These are phyloP conservation scores for Candida sp. DNA, from an alignment of 1,139 yeast genomes.

Conservation along the genomic window DNA sequence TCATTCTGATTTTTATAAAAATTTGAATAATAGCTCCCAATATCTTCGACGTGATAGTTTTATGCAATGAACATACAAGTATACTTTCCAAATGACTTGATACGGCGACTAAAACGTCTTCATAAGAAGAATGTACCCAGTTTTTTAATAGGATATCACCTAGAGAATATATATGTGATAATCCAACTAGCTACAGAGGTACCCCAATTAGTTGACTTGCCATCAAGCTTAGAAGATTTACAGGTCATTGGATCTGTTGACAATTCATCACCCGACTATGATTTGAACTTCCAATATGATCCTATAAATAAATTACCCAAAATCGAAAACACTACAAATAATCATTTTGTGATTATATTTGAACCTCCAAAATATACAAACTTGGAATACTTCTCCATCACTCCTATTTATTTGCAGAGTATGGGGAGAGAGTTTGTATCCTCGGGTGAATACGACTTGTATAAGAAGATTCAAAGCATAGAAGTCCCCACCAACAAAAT, in stretches of 20 bases:
- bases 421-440: slow-evolving; percentile 19
- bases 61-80: slow-evolving; percentile 19
- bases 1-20: slow-evolving; percentile 25
- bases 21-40: slow-evolving; percentile 40
- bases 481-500: not conserved
- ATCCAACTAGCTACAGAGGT: slow-evolving; percentile 14
- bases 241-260: slow-evolving; percentile 19
- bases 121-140: slow-evolving; percentile 5
- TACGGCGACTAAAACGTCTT: slow-evolving; percentile 7
- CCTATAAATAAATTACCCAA: slow-evolving; percentile 7
- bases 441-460: slow-evolving; percentile 3
- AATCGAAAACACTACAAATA: slow-evolving; percentile 1
- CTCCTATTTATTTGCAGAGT: slow-evolving; percentile 68
- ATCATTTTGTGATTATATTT: slow-evolving; percentile 50
- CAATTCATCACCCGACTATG: slow-evolving; percentile 5
- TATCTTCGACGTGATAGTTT: slow-evolving; percentile 43
- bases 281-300: slow-evolving; percentile 8
- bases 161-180: slow-evolving; percentile 21
- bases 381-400: slow-evolving; percentile 76
- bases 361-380: slow-evolving; percentile 71
- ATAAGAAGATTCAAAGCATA: slow-evolving; percentile 5
- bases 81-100: slow-evolving; percentile 35
- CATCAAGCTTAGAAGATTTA: slow-evolving; percentile 12
- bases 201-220: slow-evolving; percentile 5
- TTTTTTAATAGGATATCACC: slow-evolving; percentile 24